phyloP scores from a whole-genome alignment of 805 yeast species.

The Wickerhamiella spandovensis region DNA sequence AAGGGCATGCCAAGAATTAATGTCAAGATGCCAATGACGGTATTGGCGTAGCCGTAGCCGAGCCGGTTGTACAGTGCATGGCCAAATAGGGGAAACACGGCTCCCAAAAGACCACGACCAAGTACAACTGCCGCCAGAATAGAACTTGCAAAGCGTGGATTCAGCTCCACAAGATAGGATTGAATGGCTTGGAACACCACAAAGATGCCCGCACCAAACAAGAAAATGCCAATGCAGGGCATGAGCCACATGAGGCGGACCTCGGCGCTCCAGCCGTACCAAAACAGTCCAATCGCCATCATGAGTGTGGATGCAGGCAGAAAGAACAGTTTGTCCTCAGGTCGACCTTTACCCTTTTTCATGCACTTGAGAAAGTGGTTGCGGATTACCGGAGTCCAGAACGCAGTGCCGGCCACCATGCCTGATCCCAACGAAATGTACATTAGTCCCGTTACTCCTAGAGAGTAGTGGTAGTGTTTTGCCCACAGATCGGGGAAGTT shows the following conservation, averaged over 20 bases:
- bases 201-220: conserved; percentile 47
- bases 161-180: conserved; percentile 58
- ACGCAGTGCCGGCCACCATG: conserved; percentile 33
- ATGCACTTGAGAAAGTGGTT: conserved; percentile 23
- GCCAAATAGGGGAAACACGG: conserved; percentile 56
- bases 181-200: conserved; percentile 58
- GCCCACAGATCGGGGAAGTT: conserved; percentile 45
- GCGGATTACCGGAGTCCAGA: conserved; percentile 37
- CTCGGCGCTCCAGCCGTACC: conserved; percentile 65
- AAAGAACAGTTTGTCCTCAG: conserved; percentile 47
- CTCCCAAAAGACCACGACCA: conserved; percentile 54
- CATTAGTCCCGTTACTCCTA: conserved; percentile 44
- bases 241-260: conserved; percentile 45
- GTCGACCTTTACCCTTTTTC: conserved; percentile 38
- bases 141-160: conserved; percentile 55
- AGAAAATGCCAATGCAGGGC: conserved; percentile 46
- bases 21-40: conserved; percentile 46
- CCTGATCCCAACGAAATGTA: conserved; percentile 47
- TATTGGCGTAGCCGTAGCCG: conserved; percentile 62
- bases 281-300: conserved; percentile 46
- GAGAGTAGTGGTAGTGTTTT: conserved; percentile 32
- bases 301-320: conserved; percentile 37
- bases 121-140: conserved; percentile 57
- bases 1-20: conserved; percentile 48
- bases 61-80: conserved; percentile 39